phyloP scores from a whole-genome alignment of 768 basidiomycete genomes.

The Termitomyces sp. region DNA sequence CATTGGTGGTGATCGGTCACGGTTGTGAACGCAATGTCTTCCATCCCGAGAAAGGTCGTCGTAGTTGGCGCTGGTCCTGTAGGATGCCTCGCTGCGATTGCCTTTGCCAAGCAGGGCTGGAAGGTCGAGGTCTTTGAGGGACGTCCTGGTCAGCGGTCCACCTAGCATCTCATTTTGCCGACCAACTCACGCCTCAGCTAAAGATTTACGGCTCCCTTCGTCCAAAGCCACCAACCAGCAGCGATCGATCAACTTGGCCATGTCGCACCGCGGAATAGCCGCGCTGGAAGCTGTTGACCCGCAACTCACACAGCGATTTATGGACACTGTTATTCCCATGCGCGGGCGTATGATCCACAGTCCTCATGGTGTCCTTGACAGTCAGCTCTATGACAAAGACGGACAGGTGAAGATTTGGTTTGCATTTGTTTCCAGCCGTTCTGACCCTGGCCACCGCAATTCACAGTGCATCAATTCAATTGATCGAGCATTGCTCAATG shows the following conservation, averaged over 20 bases:
- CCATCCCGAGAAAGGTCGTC: constrained; percentile 43
- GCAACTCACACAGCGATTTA: constrained; percentile 61
- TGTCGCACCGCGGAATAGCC: constrained; percentile 89
- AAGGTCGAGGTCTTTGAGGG: constrained; percentile 75
- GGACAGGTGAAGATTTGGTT: constrained; percentile 60
- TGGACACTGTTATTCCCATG: constrained; percentile 88
- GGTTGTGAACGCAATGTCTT: too few relatives aligned
- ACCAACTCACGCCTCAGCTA: neutral
- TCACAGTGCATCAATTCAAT: constrained; percentile 90
- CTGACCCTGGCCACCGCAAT: constrained; percentile 20
- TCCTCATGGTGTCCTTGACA: constrained; percentile 63
- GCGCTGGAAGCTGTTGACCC: constrained; percentile 82
- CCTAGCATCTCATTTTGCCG: neutral
- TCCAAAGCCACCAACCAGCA: constrained; percentile 65
- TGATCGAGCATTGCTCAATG: constrained; percentile 84
- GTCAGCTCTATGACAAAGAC: constrained; percentile 84
- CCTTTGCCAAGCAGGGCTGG: constrained; percentile 88
- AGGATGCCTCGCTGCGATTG: constrained; percentile 85
- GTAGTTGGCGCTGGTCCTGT: constrained; percentile 92
- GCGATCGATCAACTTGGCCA: constrained; percentile 94
- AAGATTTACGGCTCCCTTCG: constrained; percentile 76
- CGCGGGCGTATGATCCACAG: constrained; percentile 94
- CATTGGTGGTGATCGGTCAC: too few relatives aligned
- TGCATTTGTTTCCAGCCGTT: constrained; percentile 7
- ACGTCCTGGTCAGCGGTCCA: constrained; percentile 60